Conservation (phyloP, 1,284 basidiomycete genomes). For the Microbotryum saponariae region DNA sequence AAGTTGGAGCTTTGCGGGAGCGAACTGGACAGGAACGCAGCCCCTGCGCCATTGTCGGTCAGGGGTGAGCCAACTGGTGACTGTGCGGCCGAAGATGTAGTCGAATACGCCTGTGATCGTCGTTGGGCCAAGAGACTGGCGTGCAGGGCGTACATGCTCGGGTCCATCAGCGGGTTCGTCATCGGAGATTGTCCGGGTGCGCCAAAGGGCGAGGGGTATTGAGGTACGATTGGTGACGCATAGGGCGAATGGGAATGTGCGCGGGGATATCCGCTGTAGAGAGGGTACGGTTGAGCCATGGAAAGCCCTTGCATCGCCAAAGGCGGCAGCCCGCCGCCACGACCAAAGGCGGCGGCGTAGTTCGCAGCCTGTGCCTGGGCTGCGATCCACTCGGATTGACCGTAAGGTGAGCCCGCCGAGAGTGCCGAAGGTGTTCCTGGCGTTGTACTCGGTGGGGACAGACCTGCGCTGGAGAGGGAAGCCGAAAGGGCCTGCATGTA, state of each 20-base stretch:
- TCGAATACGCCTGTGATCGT: background rate
- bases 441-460: background rate
- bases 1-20: too few relatives aligned
- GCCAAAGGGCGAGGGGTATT: slow-evolving; percentile 2
- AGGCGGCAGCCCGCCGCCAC: background rate
- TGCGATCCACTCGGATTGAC: slow-evolving; percentile 12
- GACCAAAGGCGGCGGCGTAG: background rate
- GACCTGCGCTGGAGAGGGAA: slow-evolving; percentile 2
- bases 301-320: background rate
- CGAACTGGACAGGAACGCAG: too few relatives aligned
- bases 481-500: slow-evolving; percentile 3
- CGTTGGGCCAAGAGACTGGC: slow-evolving; percentile 22
- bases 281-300: background rate
- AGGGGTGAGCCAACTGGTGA: background rate
- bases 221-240: background rate
- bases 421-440: background rate
- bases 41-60: too few relatives aligned
- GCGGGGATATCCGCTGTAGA: background rate
- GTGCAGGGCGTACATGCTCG: slow-evolving; percentile 18
- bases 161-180: slow-evolving; percentile 6
- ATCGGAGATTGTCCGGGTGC: slow-evolving; percentile 1
- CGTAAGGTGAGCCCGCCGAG: background rate
- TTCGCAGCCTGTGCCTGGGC: slow-evolving; percentile 9
- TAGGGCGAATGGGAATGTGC: background rate
- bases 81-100: slow-evolving; percentile 4